Evolutionary conservation across 2,329 filamentous ascomycete genomes (phyloP), one percentile per base, ranked within the genome.

Genomic region (Colletotrichum chlorophyti): DNA sequence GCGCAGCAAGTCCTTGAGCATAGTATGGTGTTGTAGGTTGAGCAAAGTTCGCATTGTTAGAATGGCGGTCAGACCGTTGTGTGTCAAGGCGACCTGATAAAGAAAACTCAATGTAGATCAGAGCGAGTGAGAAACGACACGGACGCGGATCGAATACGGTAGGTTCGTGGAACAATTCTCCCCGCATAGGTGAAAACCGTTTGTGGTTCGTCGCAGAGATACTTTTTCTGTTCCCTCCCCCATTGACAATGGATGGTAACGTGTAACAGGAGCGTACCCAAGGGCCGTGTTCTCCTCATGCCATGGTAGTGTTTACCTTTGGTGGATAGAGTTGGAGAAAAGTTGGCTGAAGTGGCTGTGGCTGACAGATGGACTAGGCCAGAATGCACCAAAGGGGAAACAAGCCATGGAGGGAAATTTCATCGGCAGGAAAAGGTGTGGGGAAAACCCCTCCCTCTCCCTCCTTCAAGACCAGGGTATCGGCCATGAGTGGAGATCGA

Each of bases 11-110:
- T 50, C 31, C 34, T 34, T 48, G n/a, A 31, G 9, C 15, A 34
- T 24, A 38, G 46, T 34, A 29, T 21, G 21, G 45, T 24, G 11
- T 41, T 17, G 47, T 26, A 21, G 34, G 49, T 34, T 58, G 41
- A 35, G 41, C 49, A 53, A 42, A 42, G 38, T 58, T 54, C 23
- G 23, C n/a, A n/a, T n/a, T n/a, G n/a, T n/a, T n/a, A n/a, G n/a
- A n/a, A n/a, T n/a, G 35, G 42, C 37, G 42, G 45, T 58, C 54
- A 45, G 50, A 58, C 50, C 50, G 49, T 43, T 21, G 29, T 43
- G 35, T 19, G 49, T 47, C 49, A 58, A 58, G n/a, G n/a, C n/a
- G n/a, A n/a, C n/a, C 49, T 27, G 29, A 37, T 29, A 15, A 17
- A 46, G 17, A 40, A 31, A 48, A 35, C 29, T 34, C 46, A 42